Evolutionary conservation across 306 rosid species (phyloP).

Genomic region (Trifolium repens): DNA sequence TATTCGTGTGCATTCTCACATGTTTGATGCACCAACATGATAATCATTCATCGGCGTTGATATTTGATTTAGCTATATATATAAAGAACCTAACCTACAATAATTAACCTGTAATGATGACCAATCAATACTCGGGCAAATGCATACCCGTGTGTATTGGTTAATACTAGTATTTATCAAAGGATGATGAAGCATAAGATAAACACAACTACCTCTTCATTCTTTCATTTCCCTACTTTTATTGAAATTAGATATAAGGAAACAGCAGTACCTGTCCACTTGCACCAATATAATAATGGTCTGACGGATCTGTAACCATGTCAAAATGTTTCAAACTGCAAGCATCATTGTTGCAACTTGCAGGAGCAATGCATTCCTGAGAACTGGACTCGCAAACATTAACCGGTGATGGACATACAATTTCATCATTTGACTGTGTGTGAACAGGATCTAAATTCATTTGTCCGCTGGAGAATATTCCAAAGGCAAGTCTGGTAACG

Average conservation of each 20-base stretch:
- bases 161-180: not conserved
- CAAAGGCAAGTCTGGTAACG: conserved; percentile 84
- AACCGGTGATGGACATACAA: conserved; percentile 51
- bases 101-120: conserved; percentile 4
- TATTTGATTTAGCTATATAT: conserved; percentile 27
- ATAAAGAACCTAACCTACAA: conserved; percentile 28
- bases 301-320: conserved; percentile 78
- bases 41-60: not conserved
- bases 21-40: conserved; percentile 14
- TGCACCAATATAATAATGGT: conserved; percentile 85
- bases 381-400: conserved; percentile 59
- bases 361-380: conserved; percentile 49
- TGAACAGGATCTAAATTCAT: conserved; percentile 55
- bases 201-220: conserved; percentile 31
- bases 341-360: conserved; percentile 51
- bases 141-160: conserved; percentile 20
- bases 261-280: conserved; percentile 71
- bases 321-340: conserved; percentile 86
- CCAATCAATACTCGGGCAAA: conserved; percentile 4
- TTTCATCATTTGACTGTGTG: conserved; percentile 55
- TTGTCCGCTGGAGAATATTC: conserved; percentile 88
- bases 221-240: conserved; percentile 29
- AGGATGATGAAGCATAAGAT: conserved; percentile 14
- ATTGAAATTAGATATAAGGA: conserved; percentile 27
- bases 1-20: not conserved